A percentile compares a stretch with the other conserved stretches of the same genome.
Evolutionary conservation across 164 flowering plant genomes (phyloP).

Genomic region (Litsea cubeba): DNA sequence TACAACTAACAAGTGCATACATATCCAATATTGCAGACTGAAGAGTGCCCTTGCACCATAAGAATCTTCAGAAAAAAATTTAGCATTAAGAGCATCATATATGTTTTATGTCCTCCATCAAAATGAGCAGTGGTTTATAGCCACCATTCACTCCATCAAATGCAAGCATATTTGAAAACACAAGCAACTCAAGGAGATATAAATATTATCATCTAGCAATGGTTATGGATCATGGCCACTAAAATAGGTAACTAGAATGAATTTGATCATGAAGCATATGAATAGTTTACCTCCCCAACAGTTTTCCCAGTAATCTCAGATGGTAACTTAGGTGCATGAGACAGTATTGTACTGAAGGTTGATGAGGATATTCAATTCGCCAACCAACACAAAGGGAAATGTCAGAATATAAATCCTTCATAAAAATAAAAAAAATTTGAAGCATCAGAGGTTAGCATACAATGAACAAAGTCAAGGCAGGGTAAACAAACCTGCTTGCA

Average conservation of each 20-base stretch:
- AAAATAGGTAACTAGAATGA: not conserved
- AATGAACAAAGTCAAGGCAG: not conserved
- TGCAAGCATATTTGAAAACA: not conserved
- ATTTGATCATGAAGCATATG: not conserved
- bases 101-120: not conserved
- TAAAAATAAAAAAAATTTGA: not conserved
- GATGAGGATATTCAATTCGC: conserved; percentile 46
- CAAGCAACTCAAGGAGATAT: not conserved
- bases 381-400: not conserved
- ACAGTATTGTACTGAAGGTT: conserved; percentile 33
- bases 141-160: not conserved
- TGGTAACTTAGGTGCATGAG: conserved; percentile 75
- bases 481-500: conserved; percentile 62
- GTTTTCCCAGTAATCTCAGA: conserved; percentile 94
- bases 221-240: not conserved
- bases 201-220: not conserved
- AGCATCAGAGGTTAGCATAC: not conserved
- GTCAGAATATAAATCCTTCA: not conserved
- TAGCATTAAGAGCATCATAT: not conserved
- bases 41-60: not conserved
- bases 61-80: not conserved
- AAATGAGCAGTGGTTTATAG: not conserved
- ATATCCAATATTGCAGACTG: not conserved
- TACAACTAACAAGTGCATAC: too few species aligned
- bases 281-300: conserved; percentile 77